A percentile compares a stretch with the other conserved stretches of the same genome.
phyloP scores from a whole-genome alignment of 495 filamentous ascomycete genomes.

The Penicillium argentinense region DNA sequence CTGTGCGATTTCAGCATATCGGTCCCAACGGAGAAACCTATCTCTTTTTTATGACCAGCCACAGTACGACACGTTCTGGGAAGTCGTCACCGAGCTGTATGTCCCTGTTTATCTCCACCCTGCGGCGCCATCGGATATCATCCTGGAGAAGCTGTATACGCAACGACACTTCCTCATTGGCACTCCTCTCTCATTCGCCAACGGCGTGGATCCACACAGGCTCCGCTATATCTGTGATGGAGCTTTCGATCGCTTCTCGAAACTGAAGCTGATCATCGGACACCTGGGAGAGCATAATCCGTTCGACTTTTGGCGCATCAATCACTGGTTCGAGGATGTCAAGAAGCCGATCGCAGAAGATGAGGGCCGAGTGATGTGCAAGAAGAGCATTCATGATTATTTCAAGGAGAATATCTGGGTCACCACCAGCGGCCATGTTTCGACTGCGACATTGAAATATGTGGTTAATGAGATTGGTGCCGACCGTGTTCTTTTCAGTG shows the following conservation, averaged over 20 bases:
- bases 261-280: slow-evolving; percentile 62
- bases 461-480: slow-evolving; percentile 43
- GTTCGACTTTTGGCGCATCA: slow-evolving; percentile 61
- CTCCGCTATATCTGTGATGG: slow-evolving; percentile 55
- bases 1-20: slow-evolving; percentile 54
- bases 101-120: slow-evolving; percentile 67
- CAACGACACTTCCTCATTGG: slow-evolving; percentile 50
- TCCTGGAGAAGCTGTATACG: slow-evolving; percentile 51
- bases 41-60: slow-evolving; percentile 60
- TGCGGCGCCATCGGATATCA: slow-evolving; percentile 45
- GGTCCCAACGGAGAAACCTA: slow-evolving; percentile 51
- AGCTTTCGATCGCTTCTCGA: slow-evolving; percentile 50
- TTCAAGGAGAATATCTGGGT: slow-evolving; percentile 64
- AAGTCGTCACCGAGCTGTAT: slow-evolving; percentile 51
- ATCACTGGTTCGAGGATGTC: slow-evolving; percentile 56
- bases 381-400: slow-evolving; percentile 55
- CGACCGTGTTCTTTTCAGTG: slow-evolving; percentile 47
- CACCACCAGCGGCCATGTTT: slow-evolving; percentile 63
- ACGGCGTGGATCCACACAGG: slow-evolving; percentile 48
- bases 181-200: slow-evolving; percentile 47
- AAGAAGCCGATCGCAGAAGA: slow-evolving; percentile 41
- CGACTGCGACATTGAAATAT: slow-evolving; percentile 51
- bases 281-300: slow-evolving; percentile 67
- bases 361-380: slow-evolving; percentile 46
- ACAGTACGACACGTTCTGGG: slow-evolving; percentile 59